These are phyloP conservation scores for Psidium guajava DNA, from an alignment of 345 rosid genomes.

Conservation along the genomic window DNA sequence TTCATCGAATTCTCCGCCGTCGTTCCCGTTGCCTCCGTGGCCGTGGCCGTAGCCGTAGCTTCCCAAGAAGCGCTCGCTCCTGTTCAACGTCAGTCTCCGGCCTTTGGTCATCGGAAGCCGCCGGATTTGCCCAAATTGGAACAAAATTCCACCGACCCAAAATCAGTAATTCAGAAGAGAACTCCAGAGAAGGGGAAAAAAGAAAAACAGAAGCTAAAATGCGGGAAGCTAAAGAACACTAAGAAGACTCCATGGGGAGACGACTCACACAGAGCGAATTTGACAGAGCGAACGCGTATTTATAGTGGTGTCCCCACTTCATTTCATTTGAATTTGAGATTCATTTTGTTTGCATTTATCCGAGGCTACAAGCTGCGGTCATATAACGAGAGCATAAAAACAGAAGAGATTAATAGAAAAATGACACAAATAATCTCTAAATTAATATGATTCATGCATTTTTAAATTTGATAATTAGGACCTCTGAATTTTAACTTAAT, in stretches of 20 bases:
- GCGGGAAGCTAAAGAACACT: neutral
- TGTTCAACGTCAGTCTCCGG: slow-evolving; percentile 56
- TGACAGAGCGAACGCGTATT: slow-evolving; percentile 8
- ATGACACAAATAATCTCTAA: too few relatives aligned
- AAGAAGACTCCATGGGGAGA: too few relatives aligned
- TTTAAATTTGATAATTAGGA: too few relatives aligned
- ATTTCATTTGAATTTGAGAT: slow-evolving; percentile 49
- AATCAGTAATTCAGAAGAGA: neutral
- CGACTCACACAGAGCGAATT: slow-evolving; percentile 6
- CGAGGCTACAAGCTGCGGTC: neutral
- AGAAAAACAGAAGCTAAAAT: neutral
- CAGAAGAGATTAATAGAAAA: neutral
- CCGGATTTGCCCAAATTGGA: neutral
- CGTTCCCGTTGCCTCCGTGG: slow-evolving; percentile 3
- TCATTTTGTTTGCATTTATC: slow-evolving; percentile 42
- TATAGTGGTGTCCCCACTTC: slow-evolving; percentile 9
- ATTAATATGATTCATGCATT: too few relatives aligned
- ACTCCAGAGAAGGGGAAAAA: too few relatives aligned
- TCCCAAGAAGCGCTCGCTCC: slow-evolving; percentile 63
- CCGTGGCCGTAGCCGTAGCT: slow-evolving; percentile 20
- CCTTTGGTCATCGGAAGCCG: slow-evolving; percentile 43
- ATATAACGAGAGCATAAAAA: neutral
- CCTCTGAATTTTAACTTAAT: too few relatives aligned
- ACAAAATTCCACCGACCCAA: neutral
- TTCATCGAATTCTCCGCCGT: slow-evolving; percentile 50